Percentiles rank a stretch among this genome's conserved stretches.
phyloP scores from a whole-genome alignment of 352 stramenopile species.

The Peronosclerospora sorghi region DNA sequence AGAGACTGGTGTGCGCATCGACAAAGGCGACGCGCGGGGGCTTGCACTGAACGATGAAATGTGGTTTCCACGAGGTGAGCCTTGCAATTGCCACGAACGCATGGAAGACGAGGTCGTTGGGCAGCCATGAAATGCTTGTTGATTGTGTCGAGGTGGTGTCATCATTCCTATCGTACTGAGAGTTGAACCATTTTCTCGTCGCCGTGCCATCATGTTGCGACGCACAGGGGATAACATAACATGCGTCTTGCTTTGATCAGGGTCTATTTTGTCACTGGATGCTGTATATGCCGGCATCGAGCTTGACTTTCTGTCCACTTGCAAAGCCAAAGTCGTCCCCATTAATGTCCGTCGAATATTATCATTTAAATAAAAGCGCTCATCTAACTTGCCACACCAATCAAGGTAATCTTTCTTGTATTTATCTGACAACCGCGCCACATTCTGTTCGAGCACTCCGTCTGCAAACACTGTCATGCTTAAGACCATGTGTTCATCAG shows the following conservation, averaged over 20 bases:
- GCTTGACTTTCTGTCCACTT: constrained; percentile 6
- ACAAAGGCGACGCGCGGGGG: constrained; percentile 31
- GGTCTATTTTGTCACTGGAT: constrained; percentile 14
- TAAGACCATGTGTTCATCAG: constrained; percentile 1
- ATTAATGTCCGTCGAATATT: constrained; percentile 24
- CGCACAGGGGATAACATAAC: constrained; percentile 26
- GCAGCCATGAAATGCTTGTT: constrained; percentile 9
- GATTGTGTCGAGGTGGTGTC: constrained; percentile 27
- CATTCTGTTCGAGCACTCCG: constrained; percentile 31
- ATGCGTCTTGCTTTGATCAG: constrained; percentile 8
- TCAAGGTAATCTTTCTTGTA: constrained; percentile 41
- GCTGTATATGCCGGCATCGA: background rate
- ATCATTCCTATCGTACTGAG: constrained; percentile 15
- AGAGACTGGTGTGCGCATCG: constrained; percentile 59
- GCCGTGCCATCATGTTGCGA: constrained; percentile 24
- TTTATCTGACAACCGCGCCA: constrained; percentile 18
- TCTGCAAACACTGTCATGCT: constrained; percentile 25
- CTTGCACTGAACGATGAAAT: constrained; percentile 11
- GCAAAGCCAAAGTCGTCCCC: constrained; percentile 7
- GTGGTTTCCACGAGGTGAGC: constrained; percentile 20
- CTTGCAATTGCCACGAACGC: constrained; percentile 63
- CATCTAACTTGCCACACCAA: constrained; percentile 43
- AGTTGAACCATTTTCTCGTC: constrained; percentile 13
- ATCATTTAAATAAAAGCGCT: constrained; percentile 41
- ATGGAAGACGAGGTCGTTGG: constrained; percentile 19